phyloP scores from a whole-genome alignment of 768 basidiomycete genomes.

The Xerocomellus chrysenteron region DNA sequence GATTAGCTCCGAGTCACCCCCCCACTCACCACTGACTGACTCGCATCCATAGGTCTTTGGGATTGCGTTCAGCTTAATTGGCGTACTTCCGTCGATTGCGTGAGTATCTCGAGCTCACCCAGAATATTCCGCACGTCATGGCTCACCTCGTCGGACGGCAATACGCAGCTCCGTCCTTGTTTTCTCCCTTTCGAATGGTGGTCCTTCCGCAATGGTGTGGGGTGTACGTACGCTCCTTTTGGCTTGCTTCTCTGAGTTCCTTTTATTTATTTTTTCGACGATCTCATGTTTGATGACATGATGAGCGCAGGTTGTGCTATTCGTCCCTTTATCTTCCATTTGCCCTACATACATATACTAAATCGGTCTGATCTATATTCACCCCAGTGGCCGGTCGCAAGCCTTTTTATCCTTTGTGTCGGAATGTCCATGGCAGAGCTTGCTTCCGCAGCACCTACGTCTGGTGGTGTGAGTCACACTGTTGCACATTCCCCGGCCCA shows the following conservation, averaged over 20 bases:
- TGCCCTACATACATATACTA: background rate
- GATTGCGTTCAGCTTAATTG: conserved; percentile 68
- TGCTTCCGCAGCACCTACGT: conserved; percentile 42
- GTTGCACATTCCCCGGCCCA: background rate
- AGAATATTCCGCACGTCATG: background rate
- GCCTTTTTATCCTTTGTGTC: conserved; percentile 38
- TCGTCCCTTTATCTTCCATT: background rate
- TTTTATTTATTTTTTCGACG: background rate
- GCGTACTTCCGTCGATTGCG: conserved; percentile 65
- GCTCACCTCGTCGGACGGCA: background rate
- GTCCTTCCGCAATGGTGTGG: conserved; percentile 47
- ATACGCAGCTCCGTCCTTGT: conserved; percentile 40
- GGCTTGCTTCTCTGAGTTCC: too few species aligned
- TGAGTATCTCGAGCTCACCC: conserved; percentile 33
- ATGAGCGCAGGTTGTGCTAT: conserved; percentile 3
- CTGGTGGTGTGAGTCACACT: conserved; percentile 35
- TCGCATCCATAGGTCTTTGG: conserved; percentile 57
- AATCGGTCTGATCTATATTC: background rate
- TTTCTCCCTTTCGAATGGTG: conserved; percentile 53
- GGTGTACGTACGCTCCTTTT: conserved; percentile 30
- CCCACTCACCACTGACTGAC: background rate
- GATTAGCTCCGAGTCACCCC: background rate
- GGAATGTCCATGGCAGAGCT: conserved; percentile 45
- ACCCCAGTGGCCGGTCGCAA: conserved; percentile 38
- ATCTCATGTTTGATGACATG: conserved; percentile 18